phyloP scores from a whole-genome alignment of 2,329 filamentous ascomycete genomes.

The Lasiodiplodia theobromae region DNA sequence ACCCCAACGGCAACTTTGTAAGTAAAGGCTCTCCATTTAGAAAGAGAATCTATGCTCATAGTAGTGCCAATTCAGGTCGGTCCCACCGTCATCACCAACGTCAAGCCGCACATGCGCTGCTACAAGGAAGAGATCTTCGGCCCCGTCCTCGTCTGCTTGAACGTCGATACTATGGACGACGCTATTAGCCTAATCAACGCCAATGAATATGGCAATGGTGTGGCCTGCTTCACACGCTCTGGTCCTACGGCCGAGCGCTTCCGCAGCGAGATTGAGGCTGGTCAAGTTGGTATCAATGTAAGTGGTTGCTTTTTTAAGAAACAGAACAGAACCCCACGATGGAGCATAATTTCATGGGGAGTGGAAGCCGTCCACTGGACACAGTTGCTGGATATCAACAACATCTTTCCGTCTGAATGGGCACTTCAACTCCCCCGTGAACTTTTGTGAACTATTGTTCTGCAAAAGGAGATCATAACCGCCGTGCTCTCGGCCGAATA shows the following conservation, averaged over 20 bases:
- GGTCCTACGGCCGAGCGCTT: slow-evolving; percentile 80
- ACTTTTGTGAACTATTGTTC: not conserved
- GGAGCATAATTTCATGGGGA: not conserved
- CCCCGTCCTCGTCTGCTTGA: slow-evolving; percentile 81
- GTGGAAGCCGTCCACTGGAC: not conserved
- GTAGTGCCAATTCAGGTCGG: slow-evolving; percentile 62
- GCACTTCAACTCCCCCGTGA: not conserved
- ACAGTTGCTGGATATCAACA: not conserved
- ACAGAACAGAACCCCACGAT: not conserved
- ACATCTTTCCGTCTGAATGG: slow-evolving; percentile 59
- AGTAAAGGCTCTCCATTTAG: slow-evolving; percentile 38
- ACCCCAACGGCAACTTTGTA: slow-evolving; percentile 82
- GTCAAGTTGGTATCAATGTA: slow-evolving; percentile 83
- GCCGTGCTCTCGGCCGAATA: not conserved
- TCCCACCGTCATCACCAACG: slow-evolving; percentile 82
- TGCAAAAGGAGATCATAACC: not conserved
- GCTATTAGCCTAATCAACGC: slow-evolving; percentile 82
- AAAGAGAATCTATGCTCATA: not conserved
- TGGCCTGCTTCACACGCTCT: slow-evolving; percentile 82
- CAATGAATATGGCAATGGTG: slow-evolving; percentile 88
- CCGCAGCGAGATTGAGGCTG: slow-evolving; percentile 81
- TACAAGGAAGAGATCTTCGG: slow-evolving; percentile 88
- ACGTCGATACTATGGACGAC: slow-evolving; percentile 78
- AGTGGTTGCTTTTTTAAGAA: not conserved
- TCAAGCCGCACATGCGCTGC: slow-evolving; percentile 81